Evolutionary conservation across 1,284 basidiomycete species (phyloP), one percentile per base, ranked within the genome.

Genomic region (Violaceomyces palustris): DNA sequence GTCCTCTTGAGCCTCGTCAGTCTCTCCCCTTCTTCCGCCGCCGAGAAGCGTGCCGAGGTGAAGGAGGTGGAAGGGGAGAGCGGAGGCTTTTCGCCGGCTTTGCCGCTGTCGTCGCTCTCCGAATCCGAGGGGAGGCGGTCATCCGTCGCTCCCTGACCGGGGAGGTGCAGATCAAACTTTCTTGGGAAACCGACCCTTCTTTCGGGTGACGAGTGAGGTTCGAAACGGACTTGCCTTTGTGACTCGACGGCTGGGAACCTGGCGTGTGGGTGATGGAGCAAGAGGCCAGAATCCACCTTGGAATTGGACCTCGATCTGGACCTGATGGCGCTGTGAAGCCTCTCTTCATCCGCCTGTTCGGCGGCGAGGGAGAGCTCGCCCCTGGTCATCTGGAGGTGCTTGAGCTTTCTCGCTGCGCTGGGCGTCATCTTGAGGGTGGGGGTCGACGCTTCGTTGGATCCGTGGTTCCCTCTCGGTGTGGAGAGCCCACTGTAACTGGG

Each of bases 351-450:
- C 1, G 41, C 49, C 8, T 43, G 33, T 19, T 60, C 52, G 0
- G 57, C 52, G 4, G 57, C 54, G 25, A 27, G 25, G 11, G 50
- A 50, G 3, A 50, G 50, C 25, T 46, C 51, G 9, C 53, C 64
- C 4, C 61, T 28, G 0, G 61, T 59, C 64, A 66, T 66, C 17
- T 64, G 61, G n/a, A 66, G 42, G 31, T 47, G 46, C 14, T 40
- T 41, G 24, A 66, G 38, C 48, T 66, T 66, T 6, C 55, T 32
- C 4, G 55, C 61, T 28, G 64, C 64, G 19, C 46, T 57, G 1
- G 59, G 54, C 2, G 64, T 64, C 58, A 66, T 61, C 34, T 46
- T 56, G 25, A 46, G 38, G 7, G 18, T 17, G 4, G 22, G 7
- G 5, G 26, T n/a, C 8, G 22, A 9, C 24, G 4, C 17, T 32